Conservation (phyloP, 345 rosid genomes). For the Eucalyptus coolabah region DNA sequence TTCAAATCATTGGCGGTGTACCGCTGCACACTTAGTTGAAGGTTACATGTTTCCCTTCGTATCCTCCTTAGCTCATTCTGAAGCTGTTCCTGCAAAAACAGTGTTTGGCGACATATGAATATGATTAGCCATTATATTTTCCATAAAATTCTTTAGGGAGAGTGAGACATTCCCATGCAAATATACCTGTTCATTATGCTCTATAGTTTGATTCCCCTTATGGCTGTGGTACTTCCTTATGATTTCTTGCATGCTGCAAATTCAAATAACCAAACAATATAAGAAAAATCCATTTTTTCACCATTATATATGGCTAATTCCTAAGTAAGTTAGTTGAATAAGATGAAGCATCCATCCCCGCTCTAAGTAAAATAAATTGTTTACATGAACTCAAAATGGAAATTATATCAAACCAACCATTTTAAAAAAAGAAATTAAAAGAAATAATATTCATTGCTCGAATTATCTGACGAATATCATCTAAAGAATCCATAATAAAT, state of each 20-base stretch:
- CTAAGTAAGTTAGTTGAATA: not conserved
- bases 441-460: not conserved
- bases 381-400: not conserved
- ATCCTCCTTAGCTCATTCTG: conserved; percentile 7
- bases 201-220: conserved; percentile 3
- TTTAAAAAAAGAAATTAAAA: not conserved
- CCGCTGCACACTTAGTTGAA: conserved; percentile 14
- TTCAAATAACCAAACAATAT: not conserved
- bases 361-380: not conserved
- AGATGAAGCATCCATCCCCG: not conserved
- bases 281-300: not conserved
- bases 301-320: not conserved
- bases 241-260: conserved; percentile 16
- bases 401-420: not conserved
- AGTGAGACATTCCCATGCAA: not conserved
- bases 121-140: not conserved
- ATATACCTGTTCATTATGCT: conserved; percentile 1
- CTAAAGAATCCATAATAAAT: not conserved
- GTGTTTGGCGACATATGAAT: not conserved
- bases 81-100: conserved; percentile 4
- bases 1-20: conserved; percentile 11
- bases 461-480: not conserved
- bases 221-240: conserved; percentile 5
- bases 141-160: not conserved
- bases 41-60: conserved; percentile 10